Evolutionary conservation across 306 rosid genomes (phyloP), one percentile per base, ranked within the genome.

Genomic region (Cucumis sativus): DNA sequence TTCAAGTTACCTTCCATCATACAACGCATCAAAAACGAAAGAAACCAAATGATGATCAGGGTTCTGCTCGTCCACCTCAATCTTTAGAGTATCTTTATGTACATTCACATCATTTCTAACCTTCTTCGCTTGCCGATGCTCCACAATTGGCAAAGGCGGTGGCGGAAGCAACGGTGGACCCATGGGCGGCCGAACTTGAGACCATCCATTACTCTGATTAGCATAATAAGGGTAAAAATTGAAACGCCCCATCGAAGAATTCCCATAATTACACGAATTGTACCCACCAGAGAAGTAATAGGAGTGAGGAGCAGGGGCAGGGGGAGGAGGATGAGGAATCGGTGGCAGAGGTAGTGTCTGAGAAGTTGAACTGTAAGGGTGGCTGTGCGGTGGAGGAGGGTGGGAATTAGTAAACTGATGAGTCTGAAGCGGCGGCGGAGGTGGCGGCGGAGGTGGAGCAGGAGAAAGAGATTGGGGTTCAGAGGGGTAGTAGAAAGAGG

Each of bases 51-150:
- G 85, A 0, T 85, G 91, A 88, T 90, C 91, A 37, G 95, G 92
- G 71, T 89, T 82, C 13, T 63, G 85, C 14, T 84, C 84, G 76
- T 94, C 97, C 21, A 86, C 40, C 77, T 89, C 88, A 0, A 94
- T 66, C 51, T 80, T 65, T 82, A 94, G 40, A 20, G 97, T 90
- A 67, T 85, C 91, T 79, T 94, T 94, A 64, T 82, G 95, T 54
- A 94, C 89, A 74, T 91, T 94, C 28, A 94, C 98, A 52, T 88
- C 86, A 65, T 85, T 94, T 77, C 79, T 85, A 6, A 94, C 89
- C 91, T 90, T 94, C 88, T 91, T 91, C 6, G 98, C 90, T 40
- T 85, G 79, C 78, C 87, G 96, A 61, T 91, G 96, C 72, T 90
- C 96, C 15, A 94, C 94, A 18, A 83, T 85, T 23, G 89, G 96